phyloP scores from a whole-genome alignment of 371 early-diverging fungal genomes.

The Mucor plumbeus region DNA sequence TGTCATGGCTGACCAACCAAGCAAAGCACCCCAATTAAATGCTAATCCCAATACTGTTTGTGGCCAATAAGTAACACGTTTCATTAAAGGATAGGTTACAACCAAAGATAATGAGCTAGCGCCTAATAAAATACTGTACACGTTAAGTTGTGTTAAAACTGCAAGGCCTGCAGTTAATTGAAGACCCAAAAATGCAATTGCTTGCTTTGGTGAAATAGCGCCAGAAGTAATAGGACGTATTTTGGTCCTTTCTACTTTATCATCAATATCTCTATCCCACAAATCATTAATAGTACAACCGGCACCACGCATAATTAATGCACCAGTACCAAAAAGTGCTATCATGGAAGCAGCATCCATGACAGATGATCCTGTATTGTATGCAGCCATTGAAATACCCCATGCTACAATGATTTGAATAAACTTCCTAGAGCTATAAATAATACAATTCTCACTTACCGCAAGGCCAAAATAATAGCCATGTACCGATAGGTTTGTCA shows the following conservation, averaged over 20 bases:
- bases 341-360: conserved; percentile 67
- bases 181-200: conserved; percentile 78
- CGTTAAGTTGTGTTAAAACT: conserved; percentile 76
- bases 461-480: conserved; percentile 92
- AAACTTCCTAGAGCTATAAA: too few relatives aligned
- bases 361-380: conserved; percentile 52
- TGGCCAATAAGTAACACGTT: conserved; percentile 95
- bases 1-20: conserved; percentile 93
- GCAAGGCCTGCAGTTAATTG: conserved; percentile 86
- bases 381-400: conserved; percentile 86
- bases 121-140: conserved; percentile 81
- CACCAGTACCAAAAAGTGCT: conserved; percentile 87
- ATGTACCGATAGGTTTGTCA: conserved; percentile 93
- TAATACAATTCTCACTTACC: conserved; percentile 37
- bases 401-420: conserved; percentile 54
- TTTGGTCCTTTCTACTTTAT: conserved; percentile 85
- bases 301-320: conserved; percentile 95
- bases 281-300: conserved; percentile 98
- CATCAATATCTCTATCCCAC: conserved; percentile 92
- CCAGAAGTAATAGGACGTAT: conserved; percentile 89
- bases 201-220: conserved; percentile 68
- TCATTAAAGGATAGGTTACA: conserved; percentile 92
- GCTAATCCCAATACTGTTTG: conserved; percentile 90
- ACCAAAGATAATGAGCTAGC: conserved; percentile 83
- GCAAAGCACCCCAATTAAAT: conserved; percentile 94